phyloP scores from a whole-genome alignment of 768 basidiomycete species.

The Leccinum subtestaceum region DNA sequence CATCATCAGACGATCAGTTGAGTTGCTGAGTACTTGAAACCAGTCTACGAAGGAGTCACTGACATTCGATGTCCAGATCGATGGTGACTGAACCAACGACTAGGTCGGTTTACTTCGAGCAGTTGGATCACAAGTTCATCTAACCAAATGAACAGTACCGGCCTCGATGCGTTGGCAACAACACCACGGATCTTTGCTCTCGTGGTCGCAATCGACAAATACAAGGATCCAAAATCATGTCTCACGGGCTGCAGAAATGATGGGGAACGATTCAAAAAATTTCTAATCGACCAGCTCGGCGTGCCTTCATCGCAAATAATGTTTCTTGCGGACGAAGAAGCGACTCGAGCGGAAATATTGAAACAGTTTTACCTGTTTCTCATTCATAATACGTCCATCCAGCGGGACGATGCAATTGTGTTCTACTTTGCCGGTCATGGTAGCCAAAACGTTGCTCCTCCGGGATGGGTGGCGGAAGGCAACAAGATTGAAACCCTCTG shows the following conservation, averaged over 20 bases:
- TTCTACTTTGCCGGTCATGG: constrained; percentile 24
- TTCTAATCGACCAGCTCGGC: constrained; percentile 12
- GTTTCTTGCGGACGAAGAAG: constrained; percentile 16
- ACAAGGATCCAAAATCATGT: neutral
- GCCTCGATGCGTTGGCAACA: neutral
- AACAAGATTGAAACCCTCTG: constrained; percentile 17
- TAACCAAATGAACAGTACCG: neutral
- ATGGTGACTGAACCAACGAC: neutral
- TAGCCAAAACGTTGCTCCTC: constrained; percentile 3
- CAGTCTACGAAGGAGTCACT: neutral
- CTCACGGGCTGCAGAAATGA: constrained; percentile 21
- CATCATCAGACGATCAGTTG: constrained; percentile 10
- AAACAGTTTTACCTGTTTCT: constrained; percentile 11
- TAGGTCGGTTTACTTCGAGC: constrained; percentile 1
- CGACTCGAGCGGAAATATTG: constrained; percentile 10
- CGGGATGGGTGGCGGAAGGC: constrained; percentile 18
- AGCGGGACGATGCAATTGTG: constrained; percentile 16
- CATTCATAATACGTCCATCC: constrained; percentile 4
- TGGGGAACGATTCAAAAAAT: constrained; percentile 12
- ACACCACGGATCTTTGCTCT: constrained; percentile 18
- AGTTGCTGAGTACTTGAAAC: neutral
- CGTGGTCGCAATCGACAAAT: constrained; percentile 16
- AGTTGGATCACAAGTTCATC: neutral
- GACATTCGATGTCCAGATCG: constrained; percentile 9
- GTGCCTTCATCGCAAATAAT: constrained; percentile 11